Evolutionary conservation across 768 basidiomycete species (phyloP).

Genomic region (Zangia roseola): DNA sequence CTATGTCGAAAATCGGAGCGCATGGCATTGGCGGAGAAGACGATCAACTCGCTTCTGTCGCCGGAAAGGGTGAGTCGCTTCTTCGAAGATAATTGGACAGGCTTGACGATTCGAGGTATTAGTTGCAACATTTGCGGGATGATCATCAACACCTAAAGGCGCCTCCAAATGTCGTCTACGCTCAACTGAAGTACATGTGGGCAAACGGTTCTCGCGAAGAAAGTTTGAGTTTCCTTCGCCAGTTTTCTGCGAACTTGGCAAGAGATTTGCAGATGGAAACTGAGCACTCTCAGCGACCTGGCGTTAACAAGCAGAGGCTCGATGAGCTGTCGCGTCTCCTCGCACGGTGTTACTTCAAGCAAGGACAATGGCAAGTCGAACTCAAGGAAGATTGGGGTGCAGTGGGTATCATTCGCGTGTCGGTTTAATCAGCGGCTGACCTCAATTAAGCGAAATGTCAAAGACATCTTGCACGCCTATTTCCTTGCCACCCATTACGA

Average conservation of each 20-base stretch:
- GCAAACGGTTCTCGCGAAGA: conserved; percentile 76
- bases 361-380: conserved; percentile 90
- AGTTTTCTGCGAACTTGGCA: conserved; percentile 75
- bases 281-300: conserved; percentile 46
- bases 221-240: conserved; percentile 77
- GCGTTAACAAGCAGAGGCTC: conserved; percentile 58
- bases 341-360: conserved; percentile 96
- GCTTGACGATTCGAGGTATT: conserved; percentile 2
- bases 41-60: conserved; percentile 86
- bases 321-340: conserved; percentile 78
- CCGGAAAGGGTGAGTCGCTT: conserved; percentile 57
- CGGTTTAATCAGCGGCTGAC: conserved; percentile 9
- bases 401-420: conserved; percentile 44
- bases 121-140: conserved; percentile 49
- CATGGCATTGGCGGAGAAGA: conserved; percentile 95
- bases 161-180: conserved; percentile 94
- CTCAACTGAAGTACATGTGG: conserved; percentile 96
- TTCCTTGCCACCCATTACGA: conserved; percentile 87
- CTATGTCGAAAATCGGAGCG: conserved; percentile 94
- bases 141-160: conserved; percentile 63
- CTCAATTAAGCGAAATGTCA: conserved; percentile 63
- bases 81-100: not conserved
- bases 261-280: conserved; percentile 68
- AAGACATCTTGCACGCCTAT: conserved; percentile 84
- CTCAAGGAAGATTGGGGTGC: conserved; percentile 76